Percentiles rank a stretch among this genome's conserved stretches.
phyloP scores from a whole-genome alignment of 1,284 basidiomycete genomes.

The Vanrija pseudolonga region DNA sequence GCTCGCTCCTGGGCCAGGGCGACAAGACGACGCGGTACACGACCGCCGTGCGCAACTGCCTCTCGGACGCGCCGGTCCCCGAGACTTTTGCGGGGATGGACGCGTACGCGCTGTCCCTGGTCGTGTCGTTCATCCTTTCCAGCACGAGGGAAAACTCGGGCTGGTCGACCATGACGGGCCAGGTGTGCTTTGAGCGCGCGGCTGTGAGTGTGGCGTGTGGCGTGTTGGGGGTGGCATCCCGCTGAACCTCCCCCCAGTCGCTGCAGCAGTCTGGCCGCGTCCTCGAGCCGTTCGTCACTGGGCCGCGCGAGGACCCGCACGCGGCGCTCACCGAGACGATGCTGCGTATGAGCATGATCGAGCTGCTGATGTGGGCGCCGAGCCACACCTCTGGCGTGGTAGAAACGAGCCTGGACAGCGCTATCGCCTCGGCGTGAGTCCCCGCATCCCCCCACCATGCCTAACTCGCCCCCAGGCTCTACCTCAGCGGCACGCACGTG shows the following conservation, averaged over 20 bases:
- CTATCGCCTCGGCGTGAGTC: constrained; percentile 32
- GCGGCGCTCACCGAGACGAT: constrained; percentile 15
- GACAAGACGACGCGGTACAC: too few relatives aligned
- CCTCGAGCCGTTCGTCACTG: constrained; percentile 15
- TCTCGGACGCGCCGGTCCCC: background rate
- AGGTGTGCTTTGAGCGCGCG: constrained; percentile 26
- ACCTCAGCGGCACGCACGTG: constrained; percentile 10
- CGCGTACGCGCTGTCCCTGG: constrained; percentile 6
- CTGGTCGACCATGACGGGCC: constrained; percentile 36
- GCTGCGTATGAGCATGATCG: constrained; percentile 32
- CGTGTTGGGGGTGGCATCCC: too few relatives aligned
- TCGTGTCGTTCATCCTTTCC: constrained; percentile 23
- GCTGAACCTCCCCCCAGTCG: constrained; percentile 15
- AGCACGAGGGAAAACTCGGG: constrained; percentile 33
- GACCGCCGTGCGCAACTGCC: background rate
- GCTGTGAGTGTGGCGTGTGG: constrained; percentile 19
- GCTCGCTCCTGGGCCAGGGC: constrained; percentile 4
- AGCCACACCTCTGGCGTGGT: constrained; percentile 32
- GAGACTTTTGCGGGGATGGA: background rate
- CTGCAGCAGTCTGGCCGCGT: constrained; percentile 14
- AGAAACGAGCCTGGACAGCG: constrained; percentile 27
- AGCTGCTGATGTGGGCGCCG: constrained; percentile 29
- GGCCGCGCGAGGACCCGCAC: background rate
- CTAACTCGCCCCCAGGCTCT: constrained; percentile 2
- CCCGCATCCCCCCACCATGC: background rate